These are phyloP conservation scores for Peronosclerospora sorghi DNA, from an alignment of 352 stramenopile species.

Conservation along the genomic window DNA sequence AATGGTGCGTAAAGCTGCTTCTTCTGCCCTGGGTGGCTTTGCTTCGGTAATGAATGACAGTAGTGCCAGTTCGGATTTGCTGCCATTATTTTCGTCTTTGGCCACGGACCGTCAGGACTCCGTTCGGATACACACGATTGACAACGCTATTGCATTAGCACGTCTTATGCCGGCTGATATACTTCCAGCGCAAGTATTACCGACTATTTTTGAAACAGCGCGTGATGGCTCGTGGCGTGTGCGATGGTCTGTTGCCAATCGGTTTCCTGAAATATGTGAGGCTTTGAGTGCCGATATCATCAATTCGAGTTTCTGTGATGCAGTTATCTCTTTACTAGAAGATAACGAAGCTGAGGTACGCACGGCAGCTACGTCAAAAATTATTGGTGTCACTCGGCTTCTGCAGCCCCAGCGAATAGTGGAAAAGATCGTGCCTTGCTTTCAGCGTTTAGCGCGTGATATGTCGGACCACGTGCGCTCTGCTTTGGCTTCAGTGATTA, in stretches of 20 bases:
- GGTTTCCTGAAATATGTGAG: conserved; percentile 90
- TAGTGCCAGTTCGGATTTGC: conserved; percentile 57
- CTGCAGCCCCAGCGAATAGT: conserved; percentile 58
- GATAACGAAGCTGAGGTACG: conserved; percentile 96
- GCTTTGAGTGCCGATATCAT: conserved; percentile 69
- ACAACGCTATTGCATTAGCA: conserved; percentile 93
- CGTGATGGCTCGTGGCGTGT: conserved; percentile 97
- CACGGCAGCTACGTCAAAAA: conserved; percentile 91
- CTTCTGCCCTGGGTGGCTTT: conserved; percentile 84
- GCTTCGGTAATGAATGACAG: conserved; percentile 53
- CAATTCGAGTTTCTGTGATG: conserved; percentile 64
- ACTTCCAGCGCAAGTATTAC: conserved; percentile 78
- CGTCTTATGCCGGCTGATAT: conserved; percentile 62
- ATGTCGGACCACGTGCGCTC: conserved; percentile 94
- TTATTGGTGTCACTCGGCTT: conserved; percentile 36
- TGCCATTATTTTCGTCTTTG: conserved; percentile 78
- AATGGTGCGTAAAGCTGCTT: conserved; percentile 92
- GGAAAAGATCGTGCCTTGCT: conserved; percentile 70
- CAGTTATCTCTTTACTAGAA: conserved; percentile 91
- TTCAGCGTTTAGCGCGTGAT: conserved; percentile 92
- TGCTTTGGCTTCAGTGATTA: conserved; percentile 90
- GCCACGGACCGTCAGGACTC: conserved; percentile 91
- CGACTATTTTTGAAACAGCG: conserved; percentile 86
- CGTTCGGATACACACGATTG: conserved; percentile 94
- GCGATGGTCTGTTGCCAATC: conserved; percentile 94